Percentiles rank a stretch among this genome's conserved stretches.
phyloP scores from a whole-genome alignment of 352 stramenopile genomes.

The Globisporangium radiosum region DNA sequence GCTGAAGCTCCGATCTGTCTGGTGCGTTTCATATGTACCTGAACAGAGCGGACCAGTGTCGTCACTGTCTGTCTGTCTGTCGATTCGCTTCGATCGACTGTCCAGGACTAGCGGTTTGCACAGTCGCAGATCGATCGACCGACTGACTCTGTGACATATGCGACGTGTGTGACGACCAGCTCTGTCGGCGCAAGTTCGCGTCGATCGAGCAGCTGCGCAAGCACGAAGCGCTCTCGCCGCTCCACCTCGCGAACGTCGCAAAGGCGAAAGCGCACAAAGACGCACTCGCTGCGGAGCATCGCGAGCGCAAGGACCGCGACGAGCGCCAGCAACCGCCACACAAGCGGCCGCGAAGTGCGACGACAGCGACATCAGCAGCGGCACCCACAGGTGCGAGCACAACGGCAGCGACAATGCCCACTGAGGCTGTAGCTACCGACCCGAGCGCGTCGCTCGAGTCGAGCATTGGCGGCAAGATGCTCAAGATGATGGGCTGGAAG shows the following conservation, averaged over 20 bases:
- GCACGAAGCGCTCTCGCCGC: conserved; percentile 70
- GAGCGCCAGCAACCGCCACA: conserved; percentile 8
- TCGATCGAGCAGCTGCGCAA: conserved; percentile 71
- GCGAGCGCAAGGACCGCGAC: conserved; percentile 20
- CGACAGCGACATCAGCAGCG: not conserved
- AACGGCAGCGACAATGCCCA: not conserved
- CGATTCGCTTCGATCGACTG: too few relatives aligned
- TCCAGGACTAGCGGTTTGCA: too few relatives aligned
- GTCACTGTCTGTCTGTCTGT: too few relatives aligned
- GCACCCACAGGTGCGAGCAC: not conserved
- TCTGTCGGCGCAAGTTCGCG: conserved; percentile 76
- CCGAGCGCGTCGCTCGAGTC: conserved; percentile 31
- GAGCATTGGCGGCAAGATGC: conserved; percentile 78
- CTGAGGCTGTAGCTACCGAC: not conserved
- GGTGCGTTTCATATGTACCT: conserved; percentile 25
- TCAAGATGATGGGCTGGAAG: conserved; percentile 88
- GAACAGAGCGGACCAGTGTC: too few relatives aligned
- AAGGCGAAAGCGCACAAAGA: conserved; percentile 76
- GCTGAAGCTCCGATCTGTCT: conserved; percentile 72
- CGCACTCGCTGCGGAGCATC: conserved; percentile 46
- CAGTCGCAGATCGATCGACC: too few relatives aligned
- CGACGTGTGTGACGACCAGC: conserved; percentile 16
- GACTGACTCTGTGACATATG: not conserved
- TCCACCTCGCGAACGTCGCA: conserved; percentile 68
- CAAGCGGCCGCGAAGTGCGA: conserved; percentile 10